Percentiles rank a stretch among this genome's conserved stretches.
Conservation (phyloP, 208 protist genomes). For the Trypanosoma boissoni region DNA sequence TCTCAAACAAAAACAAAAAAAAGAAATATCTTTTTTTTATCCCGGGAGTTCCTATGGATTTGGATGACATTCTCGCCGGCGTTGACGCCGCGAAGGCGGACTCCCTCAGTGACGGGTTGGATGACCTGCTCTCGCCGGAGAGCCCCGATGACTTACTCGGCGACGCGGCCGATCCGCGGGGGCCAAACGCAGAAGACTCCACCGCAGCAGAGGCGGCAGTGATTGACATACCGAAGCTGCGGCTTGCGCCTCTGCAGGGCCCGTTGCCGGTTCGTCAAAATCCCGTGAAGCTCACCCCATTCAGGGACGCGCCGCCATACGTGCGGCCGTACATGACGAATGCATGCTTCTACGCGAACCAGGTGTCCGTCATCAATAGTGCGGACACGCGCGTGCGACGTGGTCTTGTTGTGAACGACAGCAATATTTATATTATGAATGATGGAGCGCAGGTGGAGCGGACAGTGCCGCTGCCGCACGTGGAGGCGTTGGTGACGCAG, state of each 20-base stretch:
- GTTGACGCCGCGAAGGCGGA: not conserved
- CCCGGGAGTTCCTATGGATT: conserved; percentile 2
- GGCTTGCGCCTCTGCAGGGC: not conserved
- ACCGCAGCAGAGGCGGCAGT: not conserved
- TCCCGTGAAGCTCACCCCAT: not conserved
- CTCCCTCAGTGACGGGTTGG: not conserved
- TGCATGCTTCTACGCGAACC: conserved; percentile 22
- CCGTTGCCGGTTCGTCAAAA: conserved; percentile 9
- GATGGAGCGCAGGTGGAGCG: conserved; percentile 1
- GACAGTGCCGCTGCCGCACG: conserved; percentile 5
- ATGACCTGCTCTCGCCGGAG: conserved; percentile 12
- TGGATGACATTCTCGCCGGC: conserved; percentile 16
- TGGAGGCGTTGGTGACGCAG: conserved; percentile 15
- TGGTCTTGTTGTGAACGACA: conserved; percentile 19
- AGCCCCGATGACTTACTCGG: too few relatives aligned
- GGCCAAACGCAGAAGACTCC: not conserved
- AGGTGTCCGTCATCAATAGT: conserved; percentile 1
- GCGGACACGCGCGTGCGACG: conserved; percentile 1
- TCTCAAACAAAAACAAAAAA: not conserved
- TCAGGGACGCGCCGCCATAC: conserved; percentile 11
- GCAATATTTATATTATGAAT: conserved; percentile 16
- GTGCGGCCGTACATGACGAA: conserved; percentile 21
- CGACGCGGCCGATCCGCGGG: not conserved
- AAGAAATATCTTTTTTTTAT: not conserved
- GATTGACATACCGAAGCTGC: conserved; percentile 6